These are phyloP conservation scores for Aspergillus proliferans DNA, from an alignment of 2,329 filamentous ascomycete genomes.

Conservation along the genomic window DNA sequence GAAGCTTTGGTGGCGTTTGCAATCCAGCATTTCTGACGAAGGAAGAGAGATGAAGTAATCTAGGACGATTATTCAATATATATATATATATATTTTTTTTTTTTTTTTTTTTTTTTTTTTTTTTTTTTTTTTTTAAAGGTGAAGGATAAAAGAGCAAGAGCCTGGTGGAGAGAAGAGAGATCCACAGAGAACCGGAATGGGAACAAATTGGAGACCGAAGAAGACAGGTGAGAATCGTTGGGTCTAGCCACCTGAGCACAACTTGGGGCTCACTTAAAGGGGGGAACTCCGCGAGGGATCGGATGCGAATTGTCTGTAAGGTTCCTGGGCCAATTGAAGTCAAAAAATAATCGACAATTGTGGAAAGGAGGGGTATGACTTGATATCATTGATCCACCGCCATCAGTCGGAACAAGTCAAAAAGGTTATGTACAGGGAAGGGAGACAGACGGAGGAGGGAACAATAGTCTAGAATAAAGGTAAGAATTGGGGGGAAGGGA, in stretches of 20 bases:
- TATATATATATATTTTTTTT: too few species aligned
- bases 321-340: slow-evolving; percentile 12
- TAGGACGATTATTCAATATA: too few species aligned
- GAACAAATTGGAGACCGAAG: too few species aligned
- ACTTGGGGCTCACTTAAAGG: slow-evolving; percentile 4
- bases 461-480: too few species aligned
- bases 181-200: too few species aligned
- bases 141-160: too few species aligned
- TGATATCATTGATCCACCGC: slow-evolving; percentile 17
- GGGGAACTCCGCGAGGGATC: background rate
- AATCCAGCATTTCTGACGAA: background rate
- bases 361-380: slow-evolving; percentile 9
- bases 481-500: too few species aligned
- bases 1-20: too few species aligned
- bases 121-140: too few species aligned
- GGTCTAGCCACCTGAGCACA: background rate
- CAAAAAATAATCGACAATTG: slow-evolving; percentile 5
- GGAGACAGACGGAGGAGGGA: too few species aligned
- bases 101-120: too few species aligned
- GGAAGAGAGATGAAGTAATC: background rate
- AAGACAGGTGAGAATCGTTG: background rate
- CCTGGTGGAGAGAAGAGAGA: too few species aligned
- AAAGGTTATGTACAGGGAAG: background rate
- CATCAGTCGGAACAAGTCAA: slow-evolving; percentile 1
- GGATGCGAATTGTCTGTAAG: slow-evolving; percentile 4